phyloP scores from a whole-genome alignment of 73 alveolate species.

The Paramecium biaurelia region DNA sequence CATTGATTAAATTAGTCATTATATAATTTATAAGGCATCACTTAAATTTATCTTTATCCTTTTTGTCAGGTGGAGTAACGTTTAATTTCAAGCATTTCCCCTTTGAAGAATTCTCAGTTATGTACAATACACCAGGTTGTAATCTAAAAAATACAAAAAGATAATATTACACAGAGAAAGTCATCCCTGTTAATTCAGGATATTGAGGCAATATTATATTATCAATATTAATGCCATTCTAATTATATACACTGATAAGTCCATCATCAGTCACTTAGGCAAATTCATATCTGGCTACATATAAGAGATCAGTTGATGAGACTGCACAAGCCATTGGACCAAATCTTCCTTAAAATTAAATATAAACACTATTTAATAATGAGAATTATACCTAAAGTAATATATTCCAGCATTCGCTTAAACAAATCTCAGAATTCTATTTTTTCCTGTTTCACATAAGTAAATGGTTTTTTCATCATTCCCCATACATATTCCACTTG shows the following conservation, averaged over 20 bases:
- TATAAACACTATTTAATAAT: slow-evolving; percentile 17
- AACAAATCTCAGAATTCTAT: slow-evolving; percentile 92
- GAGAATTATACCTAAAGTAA: slow-evolving; percentile 66
- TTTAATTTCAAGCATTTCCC: background rate
- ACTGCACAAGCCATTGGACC: slow-evolving; percentile 63
- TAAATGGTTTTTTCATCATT: slow-evolving; percentile 75
- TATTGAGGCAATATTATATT: slow-evolving; percentile 30
- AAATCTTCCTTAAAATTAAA: slow-evolving; percentile 51
- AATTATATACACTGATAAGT: slow-evolving; percentile 35
- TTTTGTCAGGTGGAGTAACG: background rate
- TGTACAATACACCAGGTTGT: background rate
- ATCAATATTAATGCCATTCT: slow-evolving; percentile 40
- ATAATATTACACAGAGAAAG: background rate
- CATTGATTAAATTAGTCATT: background rate
- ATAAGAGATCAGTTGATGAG: background rate
- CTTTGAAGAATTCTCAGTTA: background rate
- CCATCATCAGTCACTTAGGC: slow-evolving; percentile 50
- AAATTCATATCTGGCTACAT: slow-evolving; percentile 53
- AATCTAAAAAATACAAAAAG: background rate
- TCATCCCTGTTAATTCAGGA: slow-evolving; percentile 56
- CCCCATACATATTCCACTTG: slow-evolving; percentile 81
- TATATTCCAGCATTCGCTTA: slow-evolving; percentile 88
- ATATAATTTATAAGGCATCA: background rate
- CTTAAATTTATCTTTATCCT: background rate
- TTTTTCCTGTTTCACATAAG: slow-evolving; percentile 90